Evolutionary conservation across 2,329 filamentous ascomycete genomes (phyloP).

Genomic region (Drechslerella coelobrocha): DNA sequence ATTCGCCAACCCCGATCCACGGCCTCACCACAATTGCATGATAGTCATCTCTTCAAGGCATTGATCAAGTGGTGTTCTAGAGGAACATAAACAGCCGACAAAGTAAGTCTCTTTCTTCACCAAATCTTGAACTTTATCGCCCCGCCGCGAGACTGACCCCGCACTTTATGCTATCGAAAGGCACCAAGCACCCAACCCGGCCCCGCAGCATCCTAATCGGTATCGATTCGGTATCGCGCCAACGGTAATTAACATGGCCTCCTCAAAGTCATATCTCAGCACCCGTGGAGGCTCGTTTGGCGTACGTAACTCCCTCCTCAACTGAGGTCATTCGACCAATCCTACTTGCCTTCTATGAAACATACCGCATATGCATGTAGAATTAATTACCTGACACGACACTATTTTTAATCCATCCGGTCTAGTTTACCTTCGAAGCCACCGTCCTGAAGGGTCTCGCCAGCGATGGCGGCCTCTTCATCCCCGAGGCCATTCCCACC

Average conservation of each 20-base stretch:
- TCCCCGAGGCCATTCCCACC: conserved; percentile 79
- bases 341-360: no score
- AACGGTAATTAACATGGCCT: conserved; percentile 24
- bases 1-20: conserved; percentile 2
- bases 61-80: no score
- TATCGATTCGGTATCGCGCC: not conserved
- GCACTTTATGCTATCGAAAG: no score
- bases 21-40: conserved; percentile 8
- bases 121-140: no score
- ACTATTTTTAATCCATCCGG: not conserved
- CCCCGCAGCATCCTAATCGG: no score
- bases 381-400: no score
- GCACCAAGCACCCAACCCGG: no score
- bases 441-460: conserved; percentile 89
- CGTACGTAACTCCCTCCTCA: conserved; percentile 59
- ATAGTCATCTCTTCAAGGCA: not conserved
- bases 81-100: no score
- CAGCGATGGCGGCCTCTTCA: conserved; percentile 84
- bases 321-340: no score
- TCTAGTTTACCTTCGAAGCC: conserved; percentile 84
- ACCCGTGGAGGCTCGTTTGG: conserved; percentile 70
- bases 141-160: no score
- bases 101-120: no score
- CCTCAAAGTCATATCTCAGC: conserved; percentile 66
- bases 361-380: no score